Percentiles rank a stretch among this genome's conserved stretches.
Evolutionary conservation across 2,329 filamentous ascomycete genomes (phyloP).

Genomic region (Ceratocystis huliohia): DNA sequence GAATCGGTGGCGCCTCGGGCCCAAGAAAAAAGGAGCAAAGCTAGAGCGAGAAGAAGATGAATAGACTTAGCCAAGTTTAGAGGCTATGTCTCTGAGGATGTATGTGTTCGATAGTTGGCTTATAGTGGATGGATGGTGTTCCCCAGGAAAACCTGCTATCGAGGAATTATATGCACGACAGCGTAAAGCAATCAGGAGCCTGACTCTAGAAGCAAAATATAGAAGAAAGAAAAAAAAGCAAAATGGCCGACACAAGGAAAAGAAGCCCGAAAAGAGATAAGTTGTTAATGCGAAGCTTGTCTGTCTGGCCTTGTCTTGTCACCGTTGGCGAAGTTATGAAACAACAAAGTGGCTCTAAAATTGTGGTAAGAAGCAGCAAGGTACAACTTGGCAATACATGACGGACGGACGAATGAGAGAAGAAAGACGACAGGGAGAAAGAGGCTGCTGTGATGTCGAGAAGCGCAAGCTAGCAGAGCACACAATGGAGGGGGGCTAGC

Average conservation of each 20-base stretch:
- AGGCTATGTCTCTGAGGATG: not conserved
- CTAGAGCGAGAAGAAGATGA: not conserved
- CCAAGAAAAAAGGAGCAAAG: not conserved
- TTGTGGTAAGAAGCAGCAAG: not conserved
- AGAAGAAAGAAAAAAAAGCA: not conserved
- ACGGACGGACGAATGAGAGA: not conserved
- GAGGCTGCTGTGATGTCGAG: not conserved
- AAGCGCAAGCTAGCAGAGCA: too few species aligned
- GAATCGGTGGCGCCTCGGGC: not conserved
- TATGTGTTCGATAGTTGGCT: not conserved
- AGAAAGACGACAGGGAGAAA: not conserved
- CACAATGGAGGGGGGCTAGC: too few species aligned
- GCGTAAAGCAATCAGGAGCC: not conserved
- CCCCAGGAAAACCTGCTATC: not conserved
- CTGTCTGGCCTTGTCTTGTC: not conserved
- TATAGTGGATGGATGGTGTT: not conserved
- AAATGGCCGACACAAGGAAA: not conserved
- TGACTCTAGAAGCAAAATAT: not conserved
- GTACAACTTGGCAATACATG: not conserved
- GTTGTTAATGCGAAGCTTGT: not conserved
- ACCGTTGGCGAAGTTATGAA: not conserved
- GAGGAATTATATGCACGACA: not conserved
- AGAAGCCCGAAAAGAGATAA: not conserved
- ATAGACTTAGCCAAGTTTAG: not conserved
- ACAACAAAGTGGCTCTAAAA: constrained; percentile 7